Evolutionary conservation across 768 basidiomycete genomes (phyloP), one percentile per base, ranked within the genome.

Genomic region (Trametes cinnabarina): DNA sequence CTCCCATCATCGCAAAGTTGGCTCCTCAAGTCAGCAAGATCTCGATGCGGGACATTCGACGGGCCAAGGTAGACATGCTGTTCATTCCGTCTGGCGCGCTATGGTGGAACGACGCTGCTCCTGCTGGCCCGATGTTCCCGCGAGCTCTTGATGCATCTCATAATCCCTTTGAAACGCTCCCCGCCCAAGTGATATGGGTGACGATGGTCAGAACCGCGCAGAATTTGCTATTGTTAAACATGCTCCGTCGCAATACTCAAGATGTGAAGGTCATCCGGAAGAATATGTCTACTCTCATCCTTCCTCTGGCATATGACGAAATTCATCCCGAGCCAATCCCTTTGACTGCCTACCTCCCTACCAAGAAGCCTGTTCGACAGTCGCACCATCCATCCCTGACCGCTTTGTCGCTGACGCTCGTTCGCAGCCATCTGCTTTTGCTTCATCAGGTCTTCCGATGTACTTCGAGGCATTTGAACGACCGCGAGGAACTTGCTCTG

Each of bases 261-360:
- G 90, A 90, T 47, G 81, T 89, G 7, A 84, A 84, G 55, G 71
- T 78, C 39, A 75, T 90, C 46, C 78, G 89, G 40, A 90, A 88
- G 72, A 82, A 74, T 53, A 80, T 89, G 74, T 71, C 82, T 7
- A 70, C 76, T n/a, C 74, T 91, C 14, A 79, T 81, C 11, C 73
- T 90, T 5, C 60, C 88, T 86, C 6, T 79, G 78, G 2, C 73
- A 8, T 69, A 67, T 10, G 62, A 64, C 35, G 65, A 62, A 43
- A 62, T 74, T 79, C 47, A 62, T 82, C 28, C 70, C 66, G 47
- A 80, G 82, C 61, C 81, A 82, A 64, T 70, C 81, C 35, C 83
- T 82, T 1, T 68, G 56, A 49, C 40, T 44, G 50, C 61, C 15
- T 60, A 61, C 48, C 50, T 62, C 42, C n/a, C 65, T 48, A 49